Percentiles rank a stretch among this genome's conserved stretches.
phyloP scores from a whole-genome alignment of 192 early-diverging fungal species.

The Diversispora epigaea region DNA sequence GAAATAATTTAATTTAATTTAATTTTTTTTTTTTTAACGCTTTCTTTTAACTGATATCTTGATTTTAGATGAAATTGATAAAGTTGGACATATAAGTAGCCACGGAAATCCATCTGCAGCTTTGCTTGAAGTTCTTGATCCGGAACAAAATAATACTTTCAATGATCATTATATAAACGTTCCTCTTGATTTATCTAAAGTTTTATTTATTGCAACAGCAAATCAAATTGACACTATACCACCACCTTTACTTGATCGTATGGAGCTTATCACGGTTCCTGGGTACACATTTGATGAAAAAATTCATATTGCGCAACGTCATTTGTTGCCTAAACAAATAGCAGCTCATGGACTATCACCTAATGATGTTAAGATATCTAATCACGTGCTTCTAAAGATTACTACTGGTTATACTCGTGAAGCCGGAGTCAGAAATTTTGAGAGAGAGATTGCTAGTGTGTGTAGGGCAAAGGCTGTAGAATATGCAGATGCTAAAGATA shows the following conservation, averaged over 20 bases:
- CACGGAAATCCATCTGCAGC: conserved; percentile 81
- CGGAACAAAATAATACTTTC: conserved; percentile 83
- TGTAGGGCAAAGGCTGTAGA: conserved; percentile 70
- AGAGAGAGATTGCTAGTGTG: conserved; percentile 70
- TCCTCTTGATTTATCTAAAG: conserved; percentile 57
- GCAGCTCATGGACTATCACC: conserved; percentile 59
- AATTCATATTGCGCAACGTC: conserved; percentile 66
- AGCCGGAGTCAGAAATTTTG: conserved; percentile 74
- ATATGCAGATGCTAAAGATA: conserved; percentile 59
- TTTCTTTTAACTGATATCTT: neutral
- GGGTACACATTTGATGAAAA: conserved; percentile 88
- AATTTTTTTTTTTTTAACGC: neutral
- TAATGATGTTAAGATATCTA: conserved; percentile 49
- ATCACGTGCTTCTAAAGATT: conserved; percentile 59
- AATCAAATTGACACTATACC: conserved; percentile 78
- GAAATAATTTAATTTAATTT: neutral
- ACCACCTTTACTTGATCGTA: conserved; percentile 76
- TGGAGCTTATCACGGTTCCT: conserved; percentile 75
- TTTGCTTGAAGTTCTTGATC: conserved; percentile 82
- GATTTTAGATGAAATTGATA: conserved; percentile 77
- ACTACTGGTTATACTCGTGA: conserved; percentile 76
- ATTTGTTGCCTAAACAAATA: conserved; percentile 77
- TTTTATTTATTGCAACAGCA: conserved; percentile 85
- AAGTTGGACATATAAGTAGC: conserved; percentile 60
- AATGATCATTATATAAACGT: conserved; percentile 81